These are phyloP conservation scores for Claviceps arundinis DNA, from an alignment of 2,329 filamentous ascomycete genomes.

Conservation along the genomic window DNA sequence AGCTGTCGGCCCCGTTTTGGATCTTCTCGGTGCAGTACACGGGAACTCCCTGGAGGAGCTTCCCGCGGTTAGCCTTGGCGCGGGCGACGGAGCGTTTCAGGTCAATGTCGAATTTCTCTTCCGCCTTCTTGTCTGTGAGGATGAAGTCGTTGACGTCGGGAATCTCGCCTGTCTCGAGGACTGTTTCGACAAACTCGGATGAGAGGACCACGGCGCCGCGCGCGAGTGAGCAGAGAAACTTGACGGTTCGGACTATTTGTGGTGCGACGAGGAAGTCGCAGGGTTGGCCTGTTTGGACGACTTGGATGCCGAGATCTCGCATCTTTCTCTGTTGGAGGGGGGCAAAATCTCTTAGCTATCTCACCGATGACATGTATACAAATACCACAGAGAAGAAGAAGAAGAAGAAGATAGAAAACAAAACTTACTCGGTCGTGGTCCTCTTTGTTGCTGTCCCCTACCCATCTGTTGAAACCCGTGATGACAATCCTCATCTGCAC, in stretches of 20 bases:
- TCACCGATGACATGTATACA: neutral
- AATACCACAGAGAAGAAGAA: neutral
- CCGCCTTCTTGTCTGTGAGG: slow-evolving; percentile 59
- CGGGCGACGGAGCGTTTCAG: slow-evolving; percentile 55
- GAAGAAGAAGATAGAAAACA: neutral
- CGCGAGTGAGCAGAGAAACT: slow-evolving; percentile 82
- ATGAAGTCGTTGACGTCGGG: slow-evolving; percentile 51
- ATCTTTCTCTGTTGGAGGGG: slow-evolving; percentile 51
- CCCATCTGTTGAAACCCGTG: slow-evolving; percentile 76
- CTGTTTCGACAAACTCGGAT: slow-evolving; percentile 65
- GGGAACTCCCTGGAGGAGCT: slow-evolving; percentile 59
- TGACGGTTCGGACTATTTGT: slow-evolving; percentile 74
- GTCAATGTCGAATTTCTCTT: slow-evolving; percentile 56
- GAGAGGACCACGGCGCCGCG: slow-evolving; percentile 66
- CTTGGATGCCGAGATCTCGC: slow-evolving; percentile 67
- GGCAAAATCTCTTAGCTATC: slow-evolving; percentile 9
- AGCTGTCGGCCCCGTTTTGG: slow-evolving; percentile 70
- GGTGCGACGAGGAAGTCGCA: slow-evolving; percentile 85
- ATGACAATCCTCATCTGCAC: slow-evolving; percentile 65
- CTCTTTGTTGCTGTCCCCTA: slow-evolving; percentile 58
- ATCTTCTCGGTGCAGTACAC: slow-evolving; percentile 79
- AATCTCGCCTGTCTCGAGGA: slow-evolving; percentile 54
- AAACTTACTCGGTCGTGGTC: slow-evolving; percentile 62
- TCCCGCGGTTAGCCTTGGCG: slow-evolving; percentile 63
- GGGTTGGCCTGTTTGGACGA: slow-evolving; percentile 60